Evolutionary conservation across 2,329 filamentous ascomycete genomes (phyloP), one percentile per base, ranked within the genome.

Genomic region (Sclerotinia nivalis): DNA sequence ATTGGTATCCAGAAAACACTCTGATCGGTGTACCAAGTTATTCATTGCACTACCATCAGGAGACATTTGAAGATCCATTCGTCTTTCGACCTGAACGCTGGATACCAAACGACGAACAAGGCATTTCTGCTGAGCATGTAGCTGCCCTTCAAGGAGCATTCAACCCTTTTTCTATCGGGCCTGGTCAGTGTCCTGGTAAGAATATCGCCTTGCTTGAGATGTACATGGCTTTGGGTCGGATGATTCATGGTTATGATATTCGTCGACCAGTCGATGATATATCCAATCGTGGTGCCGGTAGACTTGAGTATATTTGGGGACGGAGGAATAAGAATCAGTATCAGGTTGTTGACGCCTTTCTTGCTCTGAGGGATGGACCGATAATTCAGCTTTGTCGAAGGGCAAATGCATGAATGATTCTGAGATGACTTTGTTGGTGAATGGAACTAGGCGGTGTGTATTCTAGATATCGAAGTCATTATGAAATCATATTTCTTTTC

Each of bases 1-100:
- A 75, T 9, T 69, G 72, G 20, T 70, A 81, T 55, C 79, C 82
- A 1, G 78, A 77, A 28, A 83, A 82, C 9, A 81, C 80, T 15
- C 79, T 82, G 62, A 80, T 82, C 45, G 83, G 82, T 4, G 82
- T 81, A 8, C 80, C 82, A 2, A 79, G 80, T n/a, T 84, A 83
- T 75, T 79, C 81, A 1, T 79, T 84, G 40, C 82, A 84, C 70
- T 82, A 83, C 49, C 80, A 83, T 68, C 73, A 79, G 1, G 70
- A 78, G 10, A 83, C 84, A 76, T 84, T 81, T 75, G 80, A 80
- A 1, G 73, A 79, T 40, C 80, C 83, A 0, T 79, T 80, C 65
- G 70, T 73, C 0, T 85, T 80, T 73, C 71, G 70, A 47, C 72
- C 72, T 2, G 73, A 74, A 52, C 72, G 73, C 18, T 74, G 72